Evolutionary conservation across 1,139 yeast genomes (phyloP).

Genomic region (Magnusiomyces tetraspermus): DNA sequence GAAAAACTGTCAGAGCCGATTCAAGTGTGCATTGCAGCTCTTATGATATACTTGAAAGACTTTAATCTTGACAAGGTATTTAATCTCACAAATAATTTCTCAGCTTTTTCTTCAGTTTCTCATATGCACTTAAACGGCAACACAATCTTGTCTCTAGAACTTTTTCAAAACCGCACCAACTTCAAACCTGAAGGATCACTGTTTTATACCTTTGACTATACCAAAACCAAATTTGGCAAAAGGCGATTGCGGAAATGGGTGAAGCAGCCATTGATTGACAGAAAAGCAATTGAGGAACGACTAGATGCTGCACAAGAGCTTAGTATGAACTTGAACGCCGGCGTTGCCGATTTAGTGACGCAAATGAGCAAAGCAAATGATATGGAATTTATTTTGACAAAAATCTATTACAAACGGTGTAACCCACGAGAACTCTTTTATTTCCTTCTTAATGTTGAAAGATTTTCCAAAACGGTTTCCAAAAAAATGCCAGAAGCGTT

Average conservation of each 20-base stretch:
- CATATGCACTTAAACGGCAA: constrained; percentile 63
- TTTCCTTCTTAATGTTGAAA: constrained; percentile 35
- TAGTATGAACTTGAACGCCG: constrained; percentile 22
- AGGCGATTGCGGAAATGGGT: constrained; percentile 65
- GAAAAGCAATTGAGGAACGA: constrained; percentile 47
- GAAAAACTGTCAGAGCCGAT: constrained; percentile 21
- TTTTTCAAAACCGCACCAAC: constrained; percentile 58
- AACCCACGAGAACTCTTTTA: constrained; percentile 57
- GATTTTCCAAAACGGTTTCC: neutral
- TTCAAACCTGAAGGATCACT: constrained; percentile 54
- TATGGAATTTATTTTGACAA: constrained; percentile 55
- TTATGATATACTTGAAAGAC: constrained; percentile 49
- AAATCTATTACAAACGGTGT: constrained; percentile 54
- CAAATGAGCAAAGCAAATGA: constrained; percentile 48
- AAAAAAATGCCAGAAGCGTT: neutral
- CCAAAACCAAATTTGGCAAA: constrained; percentile 68
- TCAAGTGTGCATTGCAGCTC: constrained; percentile 40
- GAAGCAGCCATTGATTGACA: constrained; percentile 53
- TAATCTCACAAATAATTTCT: constrained; percentile 41
- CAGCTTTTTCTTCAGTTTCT: constrained; percentile 42
- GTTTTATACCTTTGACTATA: constrained; percentile 69
- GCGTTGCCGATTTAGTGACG: constrained; percentile 43
- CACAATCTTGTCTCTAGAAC: constrained; percentile 61
- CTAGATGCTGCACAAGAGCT: constrained; percentile 57
- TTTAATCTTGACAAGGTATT: constrained; percentile 55